phyloP scores from a whole-genome alignment of 768 basidiomycete genomes.

The Mycena vitilis region DNA sequence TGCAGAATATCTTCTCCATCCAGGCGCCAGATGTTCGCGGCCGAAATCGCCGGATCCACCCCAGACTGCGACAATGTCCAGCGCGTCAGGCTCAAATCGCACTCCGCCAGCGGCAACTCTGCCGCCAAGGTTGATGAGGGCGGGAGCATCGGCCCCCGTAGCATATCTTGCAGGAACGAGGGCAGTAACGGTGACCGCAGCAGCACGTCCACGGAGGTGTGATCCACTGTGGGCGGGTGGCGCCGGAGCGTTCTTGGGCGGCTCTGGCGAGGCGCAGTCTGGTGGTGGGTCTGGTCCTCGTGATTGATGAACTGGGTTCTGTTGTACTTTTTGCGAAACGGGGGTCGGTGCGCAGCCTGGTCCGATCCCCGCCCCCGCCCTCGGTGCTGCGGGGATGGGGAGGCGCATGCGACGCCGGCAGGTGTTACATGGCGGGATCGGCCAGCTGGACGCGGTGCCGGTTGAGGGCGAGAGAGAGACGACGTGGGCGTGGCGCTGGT shows the following conservation, averaged over 20 bases:
- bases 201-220: constrained; percentile 30
- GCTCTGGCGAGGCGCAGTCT: constrained; percentile 59
- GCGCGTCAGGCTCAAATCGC: constrained; percentile 52
- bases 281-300: constrained; percentile 69
- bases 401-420: constrained; percentile 55
- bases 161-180: constrained; percentile 80
- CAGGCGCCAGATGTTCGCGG: constrained; percentile 75
- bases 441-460: constrained; percentile 33
- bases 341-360: constrained; percentile 64
- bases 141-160: constrained; percentile 74
- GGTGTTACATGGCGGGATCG: constrained; percentile 62
- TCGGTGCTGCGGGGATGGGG: constrained; percentile 44
- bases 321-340: constrained; percentile 62
- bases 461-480: constrained; percentile 32
- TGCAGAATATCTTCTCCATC: constrained; percentile 86
- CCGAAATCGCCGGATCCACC: constrained; percentile 42
- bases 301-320: constrained; percentile 56
- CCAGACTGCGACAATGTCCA: constrained; percentile 41
- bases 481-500: constrained; percentile 24
- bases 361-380: constrained; percentile 44
- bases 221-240: constrained; percentile 24
- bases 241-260: constrained; percentile 35
- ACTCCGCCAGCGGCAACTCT: constrained; percentile 74
- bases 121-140: constrained; percentile 74
- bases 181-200: constrained; percentile 71